These are phyloP conservation scores for Cordyceps pruinosa DNA, from an alignment of 2,329 filamentous ascomycete genomes.

Conservation along the genomic window DNA sequence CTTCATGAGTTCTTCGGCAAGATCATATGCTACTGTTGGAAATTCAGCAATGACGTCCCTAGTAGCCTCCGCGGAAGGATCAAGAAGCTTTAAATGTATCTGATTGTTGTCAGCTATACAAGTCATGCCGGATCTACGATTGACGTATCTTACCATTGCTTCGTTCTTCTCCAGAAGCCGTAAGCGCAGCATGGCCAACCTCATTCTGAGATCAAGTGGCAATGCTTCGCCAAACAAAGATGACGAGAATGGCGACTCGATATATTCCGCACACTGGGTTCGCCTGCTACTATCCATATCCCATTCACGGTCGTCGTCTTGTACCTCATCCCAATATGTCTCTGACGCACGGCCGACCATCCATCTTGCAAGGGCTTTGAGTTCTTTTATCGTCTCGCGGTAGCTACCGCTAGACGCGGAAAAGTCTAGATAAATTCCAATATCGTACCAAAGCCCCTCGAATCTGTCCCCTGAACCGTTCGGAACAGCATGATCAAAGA, in stretches of 20 bases:
- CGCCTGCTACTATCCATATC: conserved; percentile 68
- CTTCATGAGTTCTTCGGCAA: conserved; percentile 39
- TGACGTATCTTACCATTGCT: conserved; percentile 53
- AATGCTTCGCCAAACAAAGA: conserved; percentile 64
- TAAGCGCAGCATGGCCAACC: conserved; percentile 77
- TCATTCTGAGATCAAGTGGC: conserved; percentile 75
- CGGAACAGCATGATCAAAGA: conserved; percentile 36
- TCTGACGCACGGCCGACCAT: conserved; percentile 70
- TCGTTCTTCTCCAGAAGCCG: conserved; percentile 62
- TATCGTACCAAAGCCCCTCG: conserved; percentile 65
- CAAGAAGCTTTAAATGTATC: conserved; percentile 63
- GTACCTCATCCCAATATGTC: conserved; percentile 65
- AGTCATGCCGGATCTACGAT: conserved; percentile 11
- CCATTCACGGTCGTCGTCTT: conserved; percentile 81
- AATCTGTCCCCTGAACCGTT: conserved; percentile 26
- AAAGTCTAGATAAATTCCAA: conserved; percentile 80
- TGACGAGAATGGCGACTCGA: conserved; percentile 41
- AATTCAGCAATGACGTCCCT: conserved; percentile 54
- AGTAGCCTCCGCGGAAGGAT: conserved; percentile 49
- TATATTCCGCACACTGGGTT: conserved; percentile 51
- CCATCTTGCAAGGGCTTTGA: conserved; percentile 74
- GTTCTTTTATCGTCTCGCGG: conserved; percentile 57
- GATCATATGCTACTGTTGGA: conserved; percentile 71
- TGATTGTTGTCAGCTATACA: conserved; percentile 23
- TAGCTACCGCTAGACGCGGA: conserved; percentile 59